Conservation (phyloP, 2,329 filamentous ascomycete genomes). For the Fusarium floridanum region DNA sequence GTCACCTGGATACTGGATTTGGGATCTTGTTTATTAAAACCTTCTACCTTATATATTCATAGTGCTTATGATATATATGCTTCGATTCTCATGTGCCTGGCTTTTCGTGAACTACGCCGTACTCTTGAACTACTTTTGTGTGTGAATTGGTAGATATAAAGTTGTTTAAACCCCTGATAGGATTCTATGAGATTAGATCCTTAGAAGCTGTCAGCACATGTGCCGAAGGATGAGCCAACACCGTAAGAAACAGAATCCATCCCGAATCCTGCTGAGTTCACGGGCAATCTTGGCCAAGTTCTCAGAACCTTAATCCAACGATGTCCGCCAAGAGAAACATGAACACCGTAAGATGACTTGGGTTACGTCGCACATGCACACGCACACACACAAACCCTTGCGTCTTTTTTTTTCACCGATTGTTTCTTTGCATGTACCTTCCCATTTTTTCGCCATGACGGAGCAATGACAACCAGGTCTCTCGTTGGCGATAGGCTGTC, state of each 20-base stretch:
- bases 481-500: conserved; percentile 36
- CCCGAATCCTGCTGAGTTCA: background rate
- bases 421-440: conserved; percentile 13
- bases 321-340: background rate
- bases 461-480: conserved; percentile 16
- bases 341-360: background rate
- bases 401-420: conserved; percentile 24
- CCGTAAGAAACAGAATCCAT: background rate
- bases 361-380: background rate
- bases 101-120: too few species aligned
- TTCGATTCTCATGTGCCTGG: conserved; percentile 33
- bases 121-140: too few species aligned
- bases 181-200: background rate
- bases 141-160: too few species aligned
- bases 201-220: background rate
- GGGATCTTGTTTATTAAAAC: conserved; percentile 33
- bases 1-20: conserved; percentile 35
- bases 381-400: conserved; percentile 9
- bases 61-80: conserved; percentile 42
- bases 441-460: conserved; percentile 23
- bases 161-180: too few species aligned
- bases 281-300: background rate
- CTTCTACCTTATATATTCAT: conserved; percentile 40
- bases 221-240: background rate
- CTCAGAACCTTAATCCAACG: background rate